phyloP scores from a whole-genome alignment of 192 early-diverging fungal species.

The Coemansia sp. region DNA sequence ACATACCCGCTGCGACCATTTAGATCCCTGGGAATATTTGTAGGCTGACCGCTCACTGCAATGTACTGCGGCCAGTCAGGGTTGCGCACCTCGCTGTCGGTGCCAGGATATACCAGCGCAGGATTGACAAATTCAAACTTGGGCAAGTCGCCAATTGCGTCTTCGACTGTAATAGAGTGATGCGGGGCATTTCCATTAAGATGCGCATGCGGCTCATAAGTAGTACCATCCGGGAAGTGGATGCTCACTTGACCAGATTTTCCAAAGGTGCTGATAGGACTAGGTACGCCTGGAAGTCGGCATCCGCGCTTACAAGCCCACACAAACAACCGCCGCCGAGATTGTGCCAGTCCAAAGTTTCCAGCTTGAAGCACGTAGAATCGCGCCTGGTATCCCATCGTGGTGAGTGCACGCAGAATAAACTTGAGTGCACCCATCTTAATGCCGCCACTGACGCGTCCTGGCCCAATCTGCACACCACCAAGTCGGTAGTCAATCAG shows the following conservation, averaged over 20 bases:
- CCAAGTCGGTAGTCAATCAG: slow-evolving; percentile 60
- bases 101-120: slow-evolving; percentile 44
- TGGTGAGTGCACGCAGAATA: slow-evolving; percentile 61
- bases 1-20: slow-evolving; percentile 39
- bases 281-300: slow-evolving; percentile 60
- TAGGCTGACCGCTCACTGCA: slow-evolving; percentile 24
- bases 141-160: slow-evolving; percentile 68
- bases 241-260: slow-evolving; percentile 47
- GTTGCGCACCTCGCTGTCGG: slow-evolving; percentile 17
- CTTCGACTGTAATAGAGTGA: slow-evolving; percentile 59
- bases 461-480: slow-evolving; percentile 56
- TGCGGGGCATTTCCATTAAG: slow-evolving; percentile 58
- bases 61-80: slow-evolving; percentile 28
- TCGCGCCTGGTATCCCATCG: slow-evolving; percentile 67
- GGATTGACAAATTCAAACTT: slow-evolving; percentile 66
- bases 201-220: slow-evolving; percentile 48
- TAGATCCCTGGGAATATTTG: slow-evolving; percentile 10
- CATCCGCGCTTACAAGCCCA: slow-evolving; percentile 61
- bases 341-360: slow-evolving; percentile 63
- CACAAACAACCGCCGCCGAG: slow-evolving; percentile 65
- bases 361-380: slow-evolving; percentile 67
- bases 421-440: slow-evolving; percentile 67
- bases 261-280: slow-evolving; percentile 57
- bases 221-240: slow-evolving; percentile 39
- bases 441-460: slow-evolving; percentile 57